Conservation (phyloP, 139 green algal genomes). For the Trebouxia sp. region DNA sequence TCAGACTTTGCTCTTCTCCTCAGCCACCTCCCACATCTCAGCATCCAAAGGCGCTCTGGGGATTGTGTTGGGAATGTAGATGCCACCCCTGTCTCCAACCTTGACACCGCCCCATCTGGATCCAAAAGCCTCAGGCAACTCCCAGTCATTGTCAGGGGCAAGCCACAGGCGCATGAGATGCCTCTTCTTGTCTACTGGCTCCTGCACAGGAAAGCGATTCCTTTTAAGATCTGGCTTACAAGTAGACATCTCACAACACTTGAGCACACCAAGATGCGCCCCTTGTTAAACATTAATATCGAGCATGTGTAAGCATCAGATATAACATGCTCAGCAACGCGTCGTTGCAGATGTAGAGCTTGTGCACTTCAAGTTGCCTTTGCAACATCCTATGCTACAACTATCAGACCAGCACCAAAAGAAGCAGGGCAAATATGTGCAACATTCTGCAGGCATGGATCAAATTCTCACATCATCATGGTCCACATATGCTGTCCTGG, state of each 20-base stretch:
- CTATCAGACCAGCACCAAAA: not conserved
- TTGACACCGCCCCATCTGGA: slow-evolving; percentile 33
- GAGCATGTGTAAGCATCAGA: too few relatives aligned
- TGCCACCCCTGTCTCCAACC: slow-evolving; percentile 43
- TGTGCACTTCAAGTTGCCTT: not conserved
- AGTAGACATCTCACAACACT: too few relatives aligned
- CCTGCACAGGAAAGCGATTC: too few relatives aligned
- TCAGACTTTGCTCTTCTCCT: not conserved
- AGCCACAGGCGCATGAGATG: slow-evolving; percentile 64
- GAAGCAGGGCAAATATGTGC: not conserved
- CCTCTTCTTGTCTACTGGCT: slow-evolving; percentile 30
- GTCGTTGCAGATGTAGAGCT: not conserved
- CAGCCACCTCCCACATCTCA: slow-evolving; percentile 25
- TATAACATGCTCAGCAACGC: too few relatives aligned
- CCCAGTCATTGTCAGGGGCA: slow-evolving; percentile 36
- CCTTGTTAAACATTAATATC: too few relatives aligned
- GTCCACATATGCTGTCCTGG: slow-evolving; percentile 52
- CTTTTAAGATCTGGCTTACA: too few relatives aligned
- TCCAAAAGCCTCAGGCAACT: slow-evolving; percentile 36
- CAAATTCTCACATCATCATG: slow-evolving; percentile 26
- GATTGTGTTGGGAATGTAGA: slow-evolving; percentile 25
- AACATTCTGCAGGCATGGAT: too few relatives aligned
- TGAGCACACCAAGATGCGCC: too few relatives aligned
- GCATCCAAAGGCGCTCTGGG: slow-evolving; percentile 23
- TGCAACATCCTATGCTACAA: not conserved